Percentiles rank a stretch among this genome's conserved stretches.
Conservation (phyloP, 1,284 basidiomycete species). For the Austroboletus olivaceoglutinosus region DNA sequence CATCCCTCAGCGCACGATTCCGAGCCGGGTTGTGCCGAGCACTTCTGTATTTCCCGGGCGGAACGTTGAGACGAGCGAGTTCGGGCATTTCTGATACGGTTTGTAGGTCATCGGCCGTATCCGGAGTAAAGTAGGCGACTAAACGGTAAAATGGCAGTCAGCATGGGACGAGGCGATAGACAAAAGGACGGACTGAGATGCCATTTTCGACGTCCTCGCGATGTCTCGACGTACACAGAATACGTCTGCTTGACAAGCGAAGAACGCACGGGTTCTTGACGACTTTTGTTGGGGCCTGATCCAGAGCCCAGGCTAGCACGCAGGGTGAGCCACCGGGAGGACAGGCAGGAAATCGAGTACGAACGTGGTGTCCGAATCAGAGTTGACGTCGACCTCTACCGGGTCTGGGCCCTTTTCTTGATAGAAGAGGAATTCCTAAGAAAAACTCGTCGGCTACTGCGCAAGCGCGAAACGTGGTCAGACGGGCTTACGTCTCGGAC, state of each 20-base stretch:
- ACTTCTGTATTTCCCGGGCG: slow-evolving; percentile 59
- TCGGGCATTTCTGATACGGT: slow-evolving; percentile 59
- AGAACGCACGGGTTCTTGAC: slow-evolving; percentile 42
- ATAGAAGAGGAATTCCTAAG: slow-evolving; percentile 74
- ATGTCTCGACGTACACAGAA: slow-evolving; percentile 66
- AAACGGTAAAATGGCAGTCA: slow-evolving; percentile 5
- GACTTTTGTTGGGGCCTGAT: slow-evolving; percentile 35
- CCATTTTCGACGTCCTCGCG: slow-evolving; percentile 68
- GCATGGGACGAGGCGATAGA: not conserved
- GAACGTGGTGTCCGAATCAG: slow-evolving; percentile 46
- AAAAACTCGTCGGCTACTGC: slow-evolving; percentile 4
- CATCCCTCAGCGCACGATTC: slow-evolving; percentile 26
- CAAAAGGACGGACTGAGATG: slow-evolving; percentile 60
- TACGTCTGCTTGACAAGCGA: slow-evolving; percentile 76
- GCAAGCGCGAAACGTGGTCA: slow-evolving; percentile 1
- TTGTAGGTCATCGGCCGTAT: slow-evolving; percentile 52
- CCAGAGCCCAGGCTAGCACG: slow-evolving; percentile 34
- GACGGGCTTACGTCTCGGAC: slow-evolving; percentile 61
- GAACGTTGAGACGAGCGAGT: slow-evolving; percentile 53
- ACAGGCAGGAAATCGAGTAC: slow-evolving; percentile 9
- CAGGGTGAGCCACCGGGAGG: slow-evolving; percentile 12
- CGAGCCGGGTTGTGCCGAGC: slow-evolving; percentile 48
- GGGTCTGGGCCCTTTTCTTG: slow-evolving; percentile 57
- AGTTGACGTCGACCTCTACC: slow-evolving; percentile 43
- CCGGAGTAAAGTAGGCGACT: slow-evolving; percentile 74